phyloP scores from a whole-genome alignment of 2,329 filamentous ascomycete species.

The Juglanconis juglandina region DNA sequence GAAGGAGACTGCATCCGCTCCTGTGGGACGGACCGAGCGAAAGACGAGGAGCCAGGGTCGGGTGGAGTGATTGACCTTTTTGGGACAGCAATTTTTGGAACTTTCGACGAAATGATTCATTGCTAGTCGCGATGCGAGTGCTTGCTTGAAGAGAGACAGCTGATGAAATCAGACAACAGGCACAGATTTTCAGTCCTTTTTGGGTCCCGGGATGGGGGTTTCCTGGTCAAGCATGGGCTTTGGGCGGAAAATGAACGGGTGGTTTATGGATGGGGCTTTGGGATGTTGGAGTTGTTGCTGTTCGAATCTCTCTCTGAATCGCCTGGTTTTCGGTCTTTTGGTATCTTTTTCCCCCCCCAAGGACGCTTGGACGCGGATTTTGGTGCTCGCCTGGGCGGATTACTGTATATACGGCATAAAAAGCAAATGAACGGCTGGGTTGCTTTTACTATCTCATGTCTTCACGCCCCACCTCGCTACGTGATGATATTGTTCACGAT shows the following conservation, averaged over 20 bases:
- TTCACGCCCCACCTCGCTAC: too few species aligned
- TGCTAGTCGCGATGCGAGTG: neutral
- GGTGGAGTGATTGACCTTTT: conserved; percentile 1
- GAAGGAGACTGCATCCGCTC: conserved; percentile 22
- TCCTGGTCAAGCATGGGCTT: neutral
- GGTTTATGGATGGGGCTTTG: neutral
- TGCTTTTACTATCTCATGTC: neutral
- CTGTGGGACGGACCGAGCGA: conserved; percentile 33
- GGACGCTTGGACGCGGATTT: neutral
- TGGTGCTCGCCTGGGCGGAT: neutral
- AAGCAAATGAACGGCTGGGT: neutral
- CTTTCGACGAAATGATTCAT: neutral
- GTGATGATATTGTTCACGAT: too few species aligned
- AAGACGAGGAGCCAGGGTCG: conserved; percentile 39
- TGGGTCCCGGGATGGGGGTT: neutral
- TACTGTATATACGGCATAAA: conserved; percentile 13
- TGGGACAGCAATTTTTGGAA: neutral
- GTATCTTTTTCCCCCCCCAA: too few species aligned
- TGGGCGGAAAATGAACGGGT: conserved; percentile 5
- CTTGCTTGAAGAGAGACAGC: neutral
- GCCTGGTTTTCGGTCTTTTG: neutral
- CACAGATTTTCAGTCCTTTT: conserved; percentile 2
- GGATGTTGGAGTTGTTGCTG: conserved; percentile 8
- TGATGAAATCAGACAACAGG: neutral
- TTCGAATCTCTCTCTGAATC: conserved; percentile 2